A percentile compares a stretch with the other conserved stretches of the same genome.
Conservation (phyloP, 2,329 filamentous ascomycete species). For the Beauveria bassiana region DNA sequence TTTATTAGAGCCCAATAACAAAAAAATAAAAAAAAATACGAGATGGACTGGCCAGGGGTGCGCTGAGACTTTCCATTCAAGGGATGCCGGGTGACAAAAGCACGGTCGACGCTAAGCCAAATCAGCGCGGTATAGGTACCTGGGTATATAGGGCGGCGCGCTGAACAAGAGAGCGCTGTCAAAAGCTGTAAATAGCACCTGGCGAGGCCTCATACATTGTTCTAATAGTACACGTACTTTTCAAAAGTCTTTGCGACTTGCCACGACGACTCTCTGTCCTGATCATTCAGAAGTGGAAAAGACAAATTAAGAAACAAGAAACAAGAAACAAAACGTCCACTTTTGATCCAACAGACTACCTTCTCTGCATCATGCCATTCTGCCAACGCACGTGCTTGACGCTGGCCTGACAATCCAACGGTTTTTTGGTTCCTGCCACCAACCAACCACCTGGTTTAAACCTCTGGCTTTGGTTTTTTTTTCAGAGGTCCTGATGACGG, state of each 20-base stretch:
- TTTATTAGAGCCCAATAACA: too few relatives aligned
- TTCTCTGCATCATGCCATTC: background rate
- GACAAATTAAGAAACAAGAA: background rate
- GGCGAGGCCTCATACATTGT: background rate
- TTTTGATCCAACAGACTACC: background rate
- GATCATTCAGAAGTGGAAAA: background rate
- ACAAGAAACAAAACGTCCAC: background rate
- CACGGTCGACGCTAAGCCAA: too few relatives aligned
- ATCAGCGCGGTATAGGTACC: too few relatives aligned
- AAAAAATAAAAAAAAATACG: too few relatives aligned
- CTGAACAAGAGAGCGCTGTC: too few relatives aligned
- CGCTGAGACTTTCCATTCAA: too few relatives aligned
- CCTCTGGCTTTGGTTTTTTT: too few relatives aligned
- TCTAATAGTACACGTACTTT: too few relatives aligned
- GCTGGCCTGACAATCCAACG: background rate
- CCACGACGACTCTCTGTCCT: background rate
- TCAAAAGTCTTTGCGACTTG: background rate
- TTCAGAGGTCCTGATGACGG: conserved; percentile 5
- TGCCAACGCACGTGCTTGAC: background rate
- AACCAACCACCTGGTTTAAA: background rate
- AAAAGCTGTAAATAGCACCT: background rate
- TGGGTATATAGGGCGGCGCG: too few relatives aligned
- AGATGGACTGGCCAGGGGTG: too few relatives aligned
- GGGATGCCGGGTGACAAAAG: too few relatives aligned
- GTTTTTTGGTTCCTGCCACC: background rate